phyloP scores from a whole-genome alignment of 2,329 filamentous ascomycete genomes.

The Stagonosporopsis vannaccii region DNA sequence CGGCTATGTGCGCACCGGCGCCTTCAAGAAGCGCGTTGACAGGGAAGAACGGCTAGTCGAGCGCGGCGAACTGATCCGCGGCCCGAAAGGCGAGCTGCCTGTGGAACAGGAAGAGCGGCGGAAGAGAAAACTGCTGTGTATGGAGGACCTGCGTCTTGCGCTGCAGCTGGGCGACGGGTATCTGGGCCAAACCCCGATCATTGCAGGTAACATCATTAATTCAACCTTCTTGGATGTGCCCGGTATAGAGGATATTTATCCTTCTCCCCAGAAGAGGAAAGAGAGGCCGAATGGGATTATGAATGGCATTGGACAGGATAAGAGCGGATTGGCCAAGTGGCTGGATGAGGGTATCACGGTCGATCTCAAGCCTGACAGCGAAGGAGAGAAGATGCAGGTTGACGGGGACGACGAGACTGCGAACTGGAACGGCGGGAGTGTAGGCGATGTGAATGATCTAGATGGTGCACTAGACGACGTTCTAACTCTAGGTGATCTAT shows the following conservation, averaged over 20 bases:
- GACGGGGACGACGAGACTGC: conserved; percentile 48
- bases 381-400: conserved; percentile 41
- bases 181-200: conserved; percentile 77
- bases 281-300: conserved; percentile 7
- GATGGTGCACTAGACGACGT: conserved; percentile 51
- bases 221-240: conserved; percentile 70
- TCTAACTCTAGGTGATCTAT: conserved; percentile 39
- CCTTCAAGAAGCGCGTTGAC: conserved; percentile 76
- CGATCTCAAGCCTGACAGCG: conserved; percentile 1
- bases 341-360: conserved; percentile 12
- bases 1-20: conserved; percentile 73
- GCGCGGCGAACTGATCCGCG: conserved; percentile 76
- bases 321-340: conserved; percentile 19
- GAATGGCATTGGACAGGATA: conserved; percentile 32
- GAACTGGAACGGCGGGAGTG: conserved; percentile 51
- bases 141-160: conserved; percentile 79
- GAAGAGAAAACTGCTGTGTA: conserved; percentile 74
- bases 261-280: conserved; percentile 1
- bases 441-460: conserved; percentile 37
- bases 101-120: conserved; percentile 79
- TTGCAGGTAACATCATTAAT: conserved; percentile 71
- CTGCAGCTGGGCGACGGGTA: conserved; percentile 78
- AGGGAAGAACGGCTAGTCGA: conserved; percentile 76
- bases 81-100: conserved; percentile 79
- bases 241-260: conserved; percentile 38